Base-by-base conservation (phyloP, 176 grass and related monocot species). In the Cenchrus purpureus region DNA sequence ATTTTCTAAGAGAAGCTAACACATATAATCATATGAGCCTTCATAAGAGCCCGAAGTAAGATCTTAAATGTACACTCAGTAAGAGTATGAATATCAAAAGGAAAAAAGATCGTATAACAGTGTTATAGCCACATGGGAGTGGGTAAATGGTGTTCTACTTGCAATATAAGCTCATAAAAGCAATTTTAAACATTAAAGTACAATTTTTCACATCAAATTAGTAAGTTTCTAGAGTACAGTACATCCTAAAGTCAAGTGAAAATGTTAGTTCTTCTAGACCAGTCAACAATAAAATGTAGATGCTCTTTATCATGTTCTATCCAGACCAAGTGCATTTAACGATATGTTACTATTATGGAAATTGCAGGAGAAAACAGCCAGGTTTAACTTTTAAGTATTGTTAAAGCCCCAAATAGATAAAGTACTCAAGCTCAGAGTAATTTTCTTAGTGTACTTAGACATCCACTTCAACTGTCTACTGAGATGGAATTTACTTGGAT, bases 401-500 rank as follows among this genome's bases (percentile, higher is more conserved):
- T 67, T 61, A 67, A 67, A 67, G 10, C 9, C 62, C 28, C 53
- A 40, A 40, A 43, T n/a, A 66, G 13, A 32, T 62, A 16, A 73
- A 62, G 7, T 52, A 53, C 58, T 58, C 15, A 12, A 83, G 55
- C 25, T 62, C 15, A 65, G 4, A 65, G 49, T 37, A 62, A 12
- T 54, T 75, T 75, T 75, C 15, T 73, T 56, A 54, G 19, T 25
- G 54, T 52, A 52, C 28, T 73, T 64, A 28, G 17, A 60, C 25
- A 79, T 63, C 14, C 19, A 79, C 66, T 73, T 64, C 25, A 51
- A 86, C 29, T 63, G 12, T 54, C 8, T 6, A 73, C 8, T 85
- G 17, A 73, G 31, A 64, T 73, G 46, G 65, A 72, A 80, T 55
- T 19, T 44, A 5, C 17, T 79, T 79, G 59, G 48, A 76, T 29